Evolutionary conservation across 345 rosid genomes (phyloP), one percentile per base, ranked within the genome.

Genomic region (Eucalyptus erythrocorys): DNA sequence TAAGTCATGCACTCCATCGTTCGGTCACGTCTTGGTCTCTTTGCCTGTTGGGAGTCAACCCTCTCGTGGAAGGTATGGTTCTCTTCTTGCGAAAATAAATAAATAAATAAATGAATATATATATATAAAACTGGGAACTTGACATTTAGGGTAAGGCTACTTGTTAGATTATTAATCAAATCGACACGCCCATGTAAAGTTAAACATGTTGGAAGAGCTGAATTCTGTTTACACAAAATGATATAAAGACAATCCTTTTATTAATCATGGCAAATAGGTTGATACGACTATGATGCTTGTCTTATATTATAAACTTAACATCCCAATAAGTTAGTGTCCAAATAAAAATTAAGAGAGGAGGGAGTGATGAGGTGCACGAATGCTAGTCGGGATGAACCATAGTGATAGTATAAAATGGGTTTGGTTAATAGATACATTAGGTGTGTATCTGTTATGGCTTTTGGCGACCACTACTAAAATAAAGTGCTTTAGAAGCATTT

Each of bases 321-420:
- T 3, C 47, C 14, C 27, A 5, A 21, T 37, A 71, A 19, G 14
- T 21, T 5, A 3, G 27, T 21, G 82, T 12, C 82, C 47, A 37
- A 37, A 76, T 76, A 12, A 11, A 37, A 76, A 76, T 76, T 10
- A 0, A 3, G 45, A 22, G 82, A 71, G 6, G 2, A 17, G 13
- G 27, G 1, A 4, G 71, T 0, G 71, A 6, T 0, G 27, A 10
- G 14, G 82, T 59, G 66, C 7, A 59, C 11, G 5, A 37, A 71
- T 4, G 27, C 66, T 59, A 24, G 45, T 19, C 0, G 14, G 27
- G 81, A 71, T 71, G 81, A 19, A 71, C 27, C 24, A 19, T 37
- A 37, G 26, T 2, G 1, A 21, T 37, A 10, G 6, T 12, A 71
- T 10, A 37, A 71, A 76, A 37, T 10, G 82, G 13, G 42, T 10